These are phyloP conservation scores for Volutella citrinella DNA, from an alignment of 2,329 filamentous ascomycete genomes.

Conservation along the genomic window DNA sequence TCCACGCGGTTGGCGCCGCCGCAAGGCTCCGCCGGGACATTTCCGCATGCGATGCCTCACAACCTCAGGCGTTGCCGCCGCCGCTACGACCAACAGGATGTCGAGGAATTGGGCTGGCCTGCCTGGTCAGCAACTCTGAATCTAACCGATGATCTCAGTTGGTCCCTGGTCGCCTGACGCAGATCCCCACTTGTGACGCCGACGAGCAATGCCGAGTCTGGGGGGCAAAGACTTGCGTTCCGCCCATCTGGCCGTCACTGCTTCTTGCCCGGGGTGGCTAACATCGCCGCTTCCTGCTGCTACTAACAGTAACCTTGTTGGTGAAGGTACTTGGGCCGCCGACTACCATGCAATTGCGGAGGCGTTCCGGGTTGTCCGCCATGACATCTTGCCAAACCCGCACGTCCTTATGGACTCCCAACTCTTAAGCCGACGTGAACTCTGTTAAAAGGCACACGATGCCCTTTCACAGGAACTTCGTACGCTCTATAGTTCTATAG, in stretches of 20 bases:
- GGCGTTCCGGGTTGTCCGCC: slow-evolving; percentile 22
- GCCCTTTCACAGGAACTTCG: too few species aligned
- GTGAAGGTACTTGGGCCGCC: slow-evolving; percentile 22
- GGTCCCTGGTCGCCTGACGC: slow-evolving; percentile 21
- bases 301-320: too few species aligned
- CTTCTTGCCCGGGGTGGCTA: too few species aligned
- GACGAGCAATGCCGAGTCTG: slow-evolving; percentile 15
- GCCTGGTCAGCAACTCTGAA: slow-evolving; percentile 6
- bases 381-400: slow-evolving; percentile 13
- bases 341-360: slow-evolving; percentile 23
- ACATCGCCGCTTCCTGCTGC: too few species aligned
- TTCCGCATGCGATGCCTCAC: slow-evolving; percentile 27
- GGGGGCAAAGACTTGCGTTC: slow-evolving; percentile 17
- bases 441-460: too few species aligned
- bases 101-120: slow-evolving; percentile 12
- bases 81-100: slow-evolving; percentile 20
- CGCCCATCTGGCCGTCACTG: slow-evolving; percentile 9
- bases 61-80: slow-evolving; percentile 17
- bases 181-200: slow-evolving; percentile 22
- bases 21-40: slow-evolving; percentile 23
- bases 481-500: too few species aligned
- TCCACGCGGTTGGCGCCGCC: slow-evolving; percentile 37
- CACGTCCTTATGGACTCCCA: too few species aligned
- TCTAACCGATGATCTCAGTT: slow-evolving; percentile 25
- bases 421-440: too few species aligned